A percentile compares a stretch with the other conserved stretches of the same genome.
Evolutionary conservation across 139 green algal genomes (phyloP).

Genomic region (Chlorella sp.): DNA sequence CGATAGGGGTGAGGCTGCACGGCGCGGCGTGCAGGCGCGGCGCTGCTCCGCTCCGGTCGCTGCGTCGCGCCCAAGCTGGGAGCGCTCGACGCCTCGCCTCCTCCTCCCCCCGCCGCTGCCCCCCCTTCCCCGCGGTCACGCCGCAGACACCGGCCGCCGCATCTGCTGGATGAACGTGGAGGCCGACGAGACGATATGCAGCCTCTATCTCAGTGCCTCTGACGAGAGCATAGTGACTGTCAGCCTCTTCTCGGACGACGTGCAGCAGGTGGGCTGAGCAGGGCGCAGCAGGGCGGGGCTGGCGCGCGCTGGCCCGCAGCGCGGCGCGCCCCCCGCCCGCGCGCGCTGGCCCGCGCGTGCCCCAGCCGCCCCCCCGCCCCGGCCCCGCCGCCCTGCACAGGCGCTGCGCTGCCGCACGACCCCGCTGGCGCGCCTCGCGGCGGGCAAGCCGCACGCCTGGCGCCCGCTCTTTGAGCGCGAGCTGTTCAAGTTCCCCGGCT

Average conservation of each 20-base stretch:
- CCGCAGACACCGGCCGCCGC: conserved; percentile 5
- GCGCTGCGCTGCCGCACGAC: neutral
- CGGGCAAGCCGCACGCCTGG: conserved; percentile 7
- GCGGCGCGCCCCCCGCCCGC: neutral
- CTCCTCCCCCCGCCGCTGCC: neutral
- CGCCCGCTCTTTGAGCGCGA: conserved; percentile 54
- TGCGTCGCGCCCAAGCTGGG: no score
- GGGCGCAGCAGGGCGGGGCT: neutral
- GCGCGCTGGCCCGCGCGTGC: neutral
- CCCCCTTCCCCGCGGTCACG: neutral
- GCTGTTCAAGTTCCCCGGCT: conserved; percentile 53
- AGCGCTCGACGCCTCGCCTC: no score
- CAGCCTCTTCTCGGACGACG: neutral
- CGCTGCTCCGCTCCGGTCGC: no score
- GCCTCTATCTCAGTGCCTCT: neutral
- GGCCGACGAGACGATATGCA: conserved; percentile 3
- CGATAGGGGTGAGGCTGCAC: no score
- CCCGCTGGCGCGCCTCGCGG: neutral
- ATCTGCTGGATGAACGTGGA: conserved; percentile 14
- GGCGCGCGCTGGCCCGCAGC: neutral
- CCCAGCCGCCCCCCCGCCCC: neutral
- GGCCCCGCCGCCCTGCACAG: neutral
- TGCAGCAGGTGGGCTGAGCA: neutral
- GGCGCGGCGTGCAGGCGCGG: no score
- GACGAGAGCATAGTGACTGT: neutral